These are phyloP conservation scores for Pogostemon cablin DNA, from an alignment of 257 asterid species.

Conservation along the genomic window DNA sequence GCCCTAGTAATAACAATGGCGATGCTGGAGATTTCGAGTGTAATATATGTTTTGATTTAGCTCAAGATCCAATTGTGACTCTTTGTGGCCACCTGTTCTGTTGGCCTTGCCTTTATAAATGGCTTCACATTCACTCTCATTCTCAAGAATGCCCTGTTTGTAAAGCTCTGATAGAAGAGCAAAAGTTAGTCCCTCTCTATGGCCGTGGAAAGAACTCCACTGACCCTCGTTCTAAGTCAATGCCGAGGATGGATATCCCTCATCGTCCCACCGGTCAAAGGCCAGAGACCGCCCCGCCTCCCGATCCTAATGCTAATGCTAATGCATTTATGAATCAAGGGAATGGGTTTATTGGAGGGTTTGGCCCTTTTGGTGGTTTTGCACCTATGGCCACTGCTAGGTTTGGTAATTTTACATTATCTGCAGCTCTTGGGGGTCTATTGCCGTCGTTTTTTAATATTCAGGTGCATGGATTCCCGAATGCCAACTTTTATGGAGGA, in stretches of 20 bases:
- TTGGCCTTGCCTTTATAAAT: slow-evolving; percentile 75
- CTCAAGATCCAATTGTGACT: slow-evolving; percentile 72
- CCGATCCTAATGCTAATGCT: slow-evolving; percentile 45
- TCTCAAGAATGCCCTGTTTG: slow-evolving; percentile 69
- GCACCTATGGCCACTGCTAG: slow-evolving; percentile 54
- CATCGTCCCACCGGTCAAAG: slow-evolving; percentile 62
- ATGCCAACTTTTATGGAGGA: slow-evolving; percentile 56
- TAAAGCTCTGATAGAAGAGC: slow-evolving; percentile 64
- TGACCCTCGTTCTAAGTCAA: slow-evolving; percentile 65
- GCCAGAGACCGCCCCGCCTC: slow-evolving; percentile 61
- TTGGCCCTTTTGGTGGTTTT: slow-evolving; percentile 54
- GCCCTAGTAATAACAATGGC: slow-evolving; percentile 43
- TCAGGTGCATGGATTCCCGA: slow-evolving; percentile 53
- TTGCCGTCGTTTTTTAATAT: slow-evolving; percentile 58
- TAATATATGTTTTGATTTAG: slow-evolving; percentile 68
- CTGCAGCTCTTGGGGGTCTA: slow-evolving; percentile 54
- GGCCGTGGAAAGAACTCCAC: slow-evolving; percentile 70
- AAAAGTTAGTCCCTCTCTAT: slow-evolving; percentile 62
- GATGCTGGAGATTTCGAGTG: slow-evolving; percentile 78
- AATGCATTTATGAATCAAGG: slow-evolving; percentile 52
- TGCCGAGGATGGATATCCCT: slow-evolving; percentile 61
- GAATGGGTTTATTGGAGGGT: slow-evolving; percentile 52
- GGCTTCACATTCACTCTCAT: slow-evolving; percentile 63
- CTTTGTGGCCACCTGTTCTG: slow-evolving; percentile 76
- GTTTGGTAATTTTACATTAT: slow-evolving; percentile 52